Conservation (phyloP, 805 yeast genomes). For the Wickerhamiella brachini region DNA sequence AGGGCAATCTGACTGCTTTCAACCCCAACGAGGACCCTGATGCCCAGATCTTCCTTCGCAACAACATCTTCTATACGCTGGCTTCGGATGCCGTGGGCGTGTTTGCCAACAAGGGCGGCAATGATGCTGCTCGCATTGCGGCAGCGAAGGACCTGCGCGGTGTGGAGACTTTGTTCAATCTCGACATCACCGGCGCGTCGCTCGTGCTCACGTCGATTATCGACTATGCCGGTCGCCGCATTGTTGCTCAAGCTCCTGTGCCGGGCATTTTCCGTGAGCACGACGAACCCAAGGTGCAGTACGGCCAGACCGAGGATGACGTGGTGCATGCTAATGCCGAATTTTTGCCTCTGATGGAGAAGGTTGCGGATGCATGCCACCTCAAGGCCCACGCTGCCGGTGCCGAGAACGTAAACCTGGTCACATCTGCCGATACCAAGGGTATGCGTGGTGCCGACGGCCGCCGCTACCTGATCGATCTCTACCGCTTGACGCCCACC, state of each 20-base stretch:
- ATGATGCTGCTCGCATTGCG: conserved; percentile 73
- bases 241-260: conserved; percentile 87
- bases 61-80: conserved; percentile 76
- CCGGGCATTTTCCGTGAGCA: conserved; percentile 65
- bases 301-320: conserved; percentile 60
- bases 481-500: conserved; percentile 71
- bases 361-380: conserved; percentile 63
- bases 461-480: conserved; percentile 70
- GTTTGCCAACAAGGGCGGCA: conserved; percentile 58
- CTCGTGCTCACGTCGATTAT: conserved; percentile 73
- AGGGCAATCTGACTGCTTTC: conserved; percentile 62
- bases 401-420: conserved; percentile 33
- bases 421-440: conserved; percentile 65
- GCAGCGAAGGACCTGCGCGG: conserved; percentile 67
- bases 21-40: conserved; percentile 59
- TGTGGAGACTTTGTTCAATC: conserved; percentile 50
- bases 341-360: conserved; percentile 42
- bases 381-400: conserved; percentile 52
- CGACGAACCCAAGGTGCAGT: conserved; percentile 39
- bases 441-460: conserved; percentile 80
- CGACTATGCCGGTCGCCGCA: conserved; percentile 79
- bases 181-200: conserved; percentile 49
- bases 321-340: conserved; percentile 36
- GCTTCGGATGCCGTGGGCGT: conserved; percentile 59
- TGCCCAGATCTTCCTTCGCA: conserved; percentile 56